These are phyloP conservation scores for Candida vartiovaarae DNA, from an alignment of 805 yeast genomes.

Conservation along the genomic window DNA sequence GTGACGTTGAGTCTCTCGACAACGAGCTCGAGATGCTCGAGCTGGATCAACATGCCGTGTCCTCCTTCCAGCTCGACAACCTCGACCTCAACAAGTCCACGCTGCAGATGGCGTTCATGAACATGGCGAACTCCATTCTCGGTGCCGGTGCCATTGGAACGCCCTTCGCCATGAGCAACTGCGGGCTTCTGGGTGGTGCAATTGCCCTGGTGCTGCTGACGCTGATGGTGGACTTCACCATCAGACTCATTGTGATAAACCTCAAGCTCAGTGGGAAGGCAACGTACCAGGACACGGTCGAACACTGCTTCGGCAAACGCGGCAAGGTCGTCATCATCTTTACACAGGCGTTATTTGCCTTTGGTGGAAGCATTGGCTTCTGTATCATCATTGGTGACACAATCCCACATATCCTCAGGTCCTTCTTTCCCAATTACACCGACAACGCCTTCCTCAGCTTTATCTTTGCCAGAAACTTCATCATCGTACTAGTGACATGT, in stretches of 20 bases:
- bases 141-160: slow-evolving; percentile 97
- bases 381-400: slow-evolving; percentile 94
- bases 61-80: slow-evolving; percentile 4
- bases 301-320: slow-evolving; percentile 63
- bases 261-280: slow-evolving; percentile 68
- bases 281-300: slow-evolving; percentile 82
- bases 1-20: slow-evolving; percentile 20
- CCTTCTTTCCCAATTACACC: slow-evolving; percentile 44
- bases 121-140: slow-evolving; percentile 90
- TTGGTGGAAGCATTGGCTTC: slow-evolving; percentile 92
- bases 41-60: not conserved
- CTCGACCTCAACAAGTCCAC: slow-evolving; percentile 38
- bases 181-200: slow-evolving; percentile 73
- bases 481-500: slow-evolving; percentile 62
- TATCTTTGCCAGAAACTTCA: slow-evolving; percentile 57
- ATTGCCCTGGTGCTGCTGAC: slow-evolving; percentile 55
- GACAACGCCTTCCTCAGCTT: slow-evolving; percentile 37
- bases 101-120: slow-evolving; percentile 88
- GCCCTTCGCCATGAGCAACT: slow-evolving; percentile 77
- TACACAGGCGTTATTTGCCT: slow-evolving; percentile 84
- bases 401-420: slow-evolving; percentile 78
- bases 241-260: slow-evolving; percentile 71
- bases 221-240: slow-evolving; percentile 81
- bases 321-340: slow-evolving; percentile 65
- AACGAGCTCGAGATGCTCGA: slow-evolving; percentile 10